Evolutionary conservation across 805 yeast species (phyloP), one percentile per base, ranked within the genome.

Genomic region (Yamadazyma takamatsuzukensis): DNA sequence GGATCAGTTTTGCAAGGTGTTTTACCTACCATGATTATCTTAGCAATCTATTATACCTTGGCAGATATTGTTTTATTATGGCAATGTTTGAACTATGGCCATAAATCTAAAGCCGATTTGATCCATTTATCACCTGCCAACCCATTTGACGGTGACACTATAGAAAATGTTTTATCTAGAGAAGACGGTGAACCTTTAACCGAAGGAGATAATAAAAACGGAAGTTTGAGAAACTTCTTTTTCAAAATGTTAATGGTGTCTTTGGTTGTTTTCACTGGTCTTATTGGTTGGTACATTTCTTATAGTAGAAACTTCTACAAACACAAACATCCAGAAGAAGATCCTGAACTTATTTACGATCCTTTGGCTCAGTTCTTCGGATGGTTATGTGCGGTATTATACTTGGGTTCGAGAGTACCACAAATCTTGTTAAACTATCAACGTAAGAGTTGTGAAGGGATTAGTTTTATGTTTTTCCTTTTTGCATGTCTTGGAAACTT

Each of bases 401-500:
- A 84, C 49, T 61, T 90, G 39, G 95, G 96, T 2, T 89, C 97
- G 12, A 70, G 98, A 47, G 61, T 93, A 18, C 98, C 98, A 1
- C 98, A 93, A 61, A 86, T 93, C 33, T 56, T 86, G 37, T 70
- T 90, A 40, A 93, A 93, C 60, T 86, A 72, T 52, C 70, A 80
- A 54, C 74, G 97, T 51, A 89, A 88, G 60, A 83, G 95, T 2
- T 88, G 96, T 54, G 97, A 93, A 41, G 97, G 97, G 15, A 84
- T 90, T 30, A 86, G 96, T 8, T 86, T 93, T 51, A 70, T 90
- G 70, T 90, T 93, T 60, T 90, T 90, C 61, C 63, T 93, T 15
- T 90, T 93, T 69, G 97, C 98, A 14, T 88, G 96, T 56, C 64
- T 90, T 36, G 98, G 98, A 29, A 93, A 90, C 55, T 66, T 85